Percentiles rank a stretch among this genome's conserved stretches.
These are phyloP conservation scores for Claviceps spartinae DNA, from an alignment of 2,329 filamentous ascomycete genomes.

Conservation along the genomic window DNA sequence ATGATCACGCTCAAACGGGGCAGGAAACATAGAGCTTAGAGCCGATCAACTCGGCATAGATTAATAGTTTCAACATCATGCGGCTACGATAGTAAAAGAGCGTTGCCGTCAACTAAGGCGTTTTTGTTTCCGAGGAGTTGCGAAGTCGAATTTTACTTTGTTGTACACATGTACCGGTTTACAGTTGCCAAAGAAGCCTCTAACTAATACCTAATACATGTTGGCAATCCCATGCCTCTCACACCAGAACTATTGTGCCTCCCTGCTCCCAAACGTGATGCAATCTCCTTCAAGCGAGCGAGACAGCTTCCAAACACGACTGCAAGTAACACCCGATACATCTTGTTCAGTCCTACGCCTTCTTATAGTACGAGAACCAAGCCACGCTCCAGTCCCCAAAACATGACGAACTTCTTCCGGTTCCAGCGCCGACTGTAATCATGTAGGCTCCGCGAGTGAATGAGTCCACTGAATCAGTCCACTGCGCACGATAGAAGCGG, in stretches of 20 bases:
- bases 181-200: not conserved
- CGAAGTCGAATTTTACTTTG: conserved; percentile 2
- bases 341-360: too few species aligned
- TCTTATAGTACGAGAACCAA: too few species aligned
- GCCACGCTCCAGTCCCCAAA: too few species aligned
- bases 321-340: too few species aligned
- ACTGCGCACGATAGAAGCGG: not conserved
- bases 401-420: too few species aligned
- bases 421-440: too few species aligned
- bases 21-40: not conserved
- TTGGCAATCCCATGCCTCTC: not conserved
- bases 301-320: too few species aligned
- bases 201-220: conserved; percentile 5
- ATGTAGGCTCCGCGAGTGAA: too few species aligned
- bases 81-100: conserved; percentile 10
- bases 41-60: conserved; percentile 4
- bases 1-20: not conserved
- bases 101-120: conserved; percentile 17
- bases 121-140: conserved; percentile 10
- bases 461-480: too few species aligned
- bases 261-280: too few species aligned
- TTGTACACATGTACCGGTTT: conserved; percentile 12
- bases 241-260: too few species aligned
- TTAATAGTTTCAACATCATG: conserved; percentile 5
- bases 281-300: too few species aligned